Base-by-base conservation (phyloP, 495 filamentous ascomycete genomes). In the Xeromyces bisporus region DNA sequence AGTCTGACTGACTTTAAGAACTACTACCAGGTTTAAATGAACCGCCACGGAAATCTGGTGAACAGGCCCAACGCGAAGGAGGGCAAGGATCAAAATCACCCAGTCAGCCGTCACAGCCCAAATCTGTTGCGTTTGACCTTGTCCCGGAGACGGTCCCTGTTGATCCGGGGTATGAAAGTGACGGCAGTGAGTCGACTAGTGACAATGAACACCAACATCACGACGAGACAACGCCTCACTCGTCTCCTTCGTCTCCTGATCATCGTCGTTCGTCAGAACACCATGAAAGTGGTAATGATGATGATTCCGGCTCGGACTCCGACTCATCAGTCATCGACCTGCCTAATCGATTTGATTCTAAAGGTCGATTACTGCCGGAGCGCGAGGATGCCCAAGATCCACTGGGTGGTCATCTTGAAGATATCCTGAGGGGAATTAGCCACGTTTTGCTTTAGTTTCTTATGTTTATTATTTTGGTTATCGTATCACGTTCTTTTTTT, bases 261-360 rank as follows among this genome's bases (percentile, higher is more conserved):
- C 33, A 26, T 31, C 5, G 20, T 9, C 4, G 5, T 9, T 5
- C 20, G 4, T 21, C 20, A 21, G 20, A 21, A 21, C 4, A 21
- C 9, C 20, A 21, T 21, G 5, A 21, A 15, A 15, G 6, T 16
- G 5, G 17, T 8, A 7, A 14, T 17, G 34, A 33, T 1, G 34
- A 30, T 15, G 3, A 15, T 12, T 26, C 33, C 11, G 33, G 12
- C 11, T 51, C 51, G 1, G 50, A 51, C 14, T 61, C 57, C 3
- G 62, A 67, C 15, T 52, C 62, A 15, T 68, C 65, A 2, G 47
- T 67, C 20, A 47, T 67, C 20, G 62, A 67, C 5, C 40, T 84
- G 0, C 78, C 78, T 0, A 64, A 71, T 26, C 63, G 78, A 0
- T 82, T 84, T 37, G 75, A 82, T 37, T 39, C 51, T 5, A 52